Evolutionary conservation across 208 protist genomes (phyloP).

Genomic region (Trypanosoma caninum): DNA sequence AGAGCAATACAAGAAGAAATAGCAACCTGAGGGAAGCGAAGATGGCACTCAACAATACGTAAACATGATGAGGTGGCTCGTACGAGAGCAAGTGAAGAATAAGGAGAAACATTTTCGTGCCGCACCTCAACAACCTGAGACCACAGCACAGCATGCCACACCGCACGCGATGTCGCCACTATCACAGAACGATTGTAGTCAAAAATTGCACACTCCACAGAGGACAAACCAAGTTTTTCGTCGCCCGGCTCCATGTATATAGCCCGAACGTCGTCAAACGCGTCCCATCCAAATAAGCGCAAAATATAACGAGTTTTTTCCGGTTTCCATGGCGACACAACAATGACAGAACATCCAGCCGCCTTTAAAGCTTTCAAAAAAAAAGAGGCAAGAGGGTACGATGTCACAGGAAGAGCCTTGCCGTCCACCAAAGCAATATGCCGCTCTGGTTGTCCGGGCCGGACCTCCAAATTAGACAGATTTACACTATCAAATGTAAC

Average conservation of each 20-base stretch:
- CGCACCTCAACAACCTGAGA: conserved; percentile 46
- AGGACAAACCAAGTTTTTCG: conserved; percentile 29
- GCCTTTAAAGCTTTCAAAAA: conserved; percentile 65
- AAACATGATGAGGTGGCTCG: conserved; percentile 61
- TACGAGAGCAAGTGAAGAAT: conserved; percentile 56
- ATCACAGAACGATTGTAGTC: conserved; percentile 42
- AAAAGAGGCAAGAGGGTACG: conserved; percentile 51
- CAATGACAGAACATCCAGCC: conserved; percentile 44
- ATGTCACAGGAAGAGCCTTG: conserved; percentile 27
- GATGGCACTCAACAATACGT: conserved; percentile 53
- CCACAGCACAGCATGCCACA: conserved; percentile 38
- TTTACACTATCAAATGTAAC: conserved; percentile 28
- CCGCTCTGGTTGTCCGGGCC: conserved; percentile 43
- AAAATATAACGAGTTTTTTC: conserved; percentile 36
- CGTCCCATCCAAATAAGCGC: conserved; percentile 43
- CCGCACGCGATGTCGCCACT: conserved; percentile 29
- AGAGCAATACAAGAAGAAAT: conserved; percentile 46
- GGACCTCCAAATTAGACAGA: conserved; percentile 6
- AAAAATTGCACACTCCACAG: conserved; percentile 28
- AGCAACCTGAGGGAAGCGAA: conserved; percentile 63
- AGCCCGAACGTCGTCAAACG: conserved; percentile 39
- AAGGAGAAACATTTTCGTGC: conserved; percentile 20
- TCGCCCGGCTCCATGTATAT: conserved; percentile 35
- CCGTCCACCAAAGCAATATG: conserved; percentile 21
- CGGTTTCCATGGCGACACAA: conserved; percentile 47